Evolutionary conservation across 805 yeast genomes (phyloP).

Genomic region (Teunomyces cretensis): DNA sequence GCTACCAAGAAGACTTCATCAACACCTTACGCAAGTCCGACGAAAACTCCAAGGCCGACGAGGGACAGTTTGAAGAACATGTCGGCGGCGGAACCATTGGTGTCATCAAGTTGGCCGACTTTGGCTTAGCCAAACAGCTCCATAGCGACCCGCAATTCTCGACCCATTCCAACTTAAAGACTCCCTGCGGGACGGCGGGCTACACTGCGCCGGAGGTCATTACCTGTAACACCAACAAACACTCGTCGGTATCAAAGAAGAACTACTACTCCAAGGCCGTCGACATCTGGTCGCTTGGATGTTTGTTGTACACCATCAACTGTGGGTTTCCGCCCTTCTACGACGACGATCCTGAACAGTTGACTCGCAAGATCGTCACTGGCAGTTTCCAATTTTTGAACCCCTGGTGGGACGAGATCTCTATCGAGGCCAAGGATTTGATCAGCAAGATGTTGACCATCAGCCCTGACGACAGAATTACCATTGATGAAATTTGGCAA

Average conservation of each 20-base stretch:
- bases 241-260: slow-evolving; percentile 28
- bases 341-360: slow-evolving; percentile 62
- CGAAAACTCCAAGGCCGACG: slow-evolving; percentile 60
- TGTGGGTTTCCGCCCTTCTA: slow-evolving; percentile 78
- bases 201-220: slow-evolving; percentile 76
- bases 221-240: slow-evolving; percentile 23
- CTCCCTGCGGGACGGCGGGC: slow-evolving; percentile 78
- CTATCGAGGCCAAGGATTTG: slow-evolving; percentile 66
- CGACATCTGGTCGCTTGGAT: slow-evolving; percentile 74
- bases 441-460: slow-evolving; percentile 66
- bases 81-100: slow-evolving; percentile 69
- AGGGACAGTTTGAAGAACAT: slow-evolving; percentile 53
- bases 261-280: slow-evolving; percentile 64
- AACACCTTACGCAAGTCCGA: slow-evolving; percentile 48
- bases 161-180: slow-evolving; percentile 42
- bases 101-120: slow-evolving; percentile 63
- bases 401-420: slow-evolving; percentile 91
- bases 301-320: slow-evolving; percentile 64
- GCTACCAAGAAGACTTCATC: slow-evolving; percentile 32
- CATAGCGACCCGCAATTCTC: slow-evolving; percentile 12
- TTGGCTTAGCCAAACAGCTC: slow-evolving; percentile 64
- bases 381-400: slow-evolving; percentile 73
- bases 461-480: slow-evolving; percentile 66
- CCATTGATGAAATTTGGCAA: slow-evolving; percentile 61
- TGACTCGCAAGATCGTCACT: slow-evolving; percentile 65